A percentile compares a stretch with the other conserved stretches of the same genome.
These are phyloP conservation scores for Tothia fuscella DNA, from an alignment of 2,329 filamentous ascomycete species.

Conservation along the genomic window DNA sequence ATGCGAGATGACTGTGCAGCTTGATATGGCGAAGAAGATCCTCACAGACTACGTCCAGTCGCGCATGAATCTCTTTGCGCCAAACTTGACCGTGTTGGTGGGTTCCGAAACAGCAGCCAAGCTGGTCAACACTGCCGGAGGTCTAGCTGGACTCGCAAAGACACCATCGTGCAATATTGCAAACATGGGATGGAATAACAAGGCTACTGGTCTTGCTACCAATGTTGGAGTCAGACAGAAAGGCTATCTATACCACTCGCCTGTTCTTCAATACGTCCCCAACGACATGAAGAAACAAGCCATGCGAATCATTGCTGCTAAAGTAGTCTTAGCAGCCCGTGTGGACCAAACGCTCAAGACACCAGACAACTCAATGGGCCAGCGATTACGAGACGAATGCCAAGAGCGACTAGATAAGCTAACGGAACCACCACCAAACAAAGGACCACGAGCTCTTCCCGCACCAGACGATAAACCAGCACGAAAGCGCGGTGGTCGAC, in stretches of 20 bases:
- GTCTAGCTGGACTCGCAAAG: constrained; percentile 77
- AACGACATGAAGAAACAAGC: constrained; percentile 83
- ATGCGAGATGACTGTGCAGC: constrained; percentile 76
- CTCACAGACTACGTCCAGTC: constrained; percentile 93
- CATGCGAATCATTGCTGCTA: constrained; percentile 87
- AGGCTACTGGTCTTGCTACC: constrained; percentile 73
- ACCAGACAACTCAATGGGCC: constrained; percentile 70
- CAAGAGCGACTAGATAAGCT: constrained; percentile 83
- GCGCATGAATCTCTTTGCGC: constrained; percentile 91
- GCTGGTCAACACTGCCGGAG: constrained; percentile 88
- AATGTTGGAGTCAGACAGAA: constrained; percentile 86
- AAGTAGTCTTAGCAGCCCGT: constrained; percentile 84
- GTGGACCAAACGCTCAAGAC: constrained; percentile 77
- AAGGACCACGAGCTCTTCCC: constrained; percentile 73
- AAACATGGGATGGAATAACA: constrained; percentile 81
- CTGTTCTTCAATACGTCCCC: constrained; percentile 74
- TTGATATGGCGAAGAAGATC: constrained; percentile 76
- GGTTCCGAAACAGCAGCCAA: constrained; percentile 90
- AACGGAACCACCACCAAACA: constrained; percentile 81
- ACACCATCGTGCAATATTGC: constrained; percentile 88
- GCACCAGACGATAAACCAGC: constrained; percentile 92
- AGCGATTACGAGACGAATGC: constrained; percentile 70
- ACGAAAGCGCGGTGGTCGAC: constrained; percentile 79
- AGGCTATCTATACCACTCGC: constrained; percentile 85
- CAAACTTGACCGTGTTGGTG: constrained; percentile 81